These are phyloP conservation scores for Hagleromyces aurorensis DNA, from an alignment of 805 yeast species.

Conservation along the genomic window DNA sequence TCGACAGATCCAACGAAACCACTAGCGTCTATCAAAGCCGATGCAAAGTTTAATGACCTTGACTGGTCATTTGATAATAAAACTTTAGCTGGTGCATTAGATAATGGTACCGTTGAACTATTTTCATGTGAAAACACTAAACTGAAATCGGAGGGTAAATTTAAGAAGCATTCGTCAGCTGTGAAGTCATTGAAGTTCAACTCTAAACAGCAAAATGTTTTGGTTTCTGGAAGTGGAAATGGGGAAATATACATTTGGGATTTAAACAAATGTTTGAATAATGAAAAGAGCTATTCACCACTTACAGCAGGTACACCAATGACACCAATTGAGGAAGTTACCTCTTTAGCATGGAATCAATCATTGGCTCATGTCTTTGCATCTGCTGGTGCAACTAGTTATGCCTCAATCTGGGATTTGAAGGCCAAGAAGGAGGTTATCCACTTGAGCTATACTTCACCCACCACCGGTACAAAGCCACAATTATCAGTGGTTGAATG, in stretches of 20 bases:
- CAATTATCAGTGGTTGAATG: slow-evolving; percentile 79
- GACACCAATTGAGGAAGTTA: slow-evolving; percentile 74
- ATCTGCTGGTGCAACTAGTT: slow-evolving; percentile 76
- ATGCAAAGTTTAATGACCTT: slow-evolving; percentile 65
- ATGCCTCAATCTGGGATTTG: slow-evolving; percentile 90
- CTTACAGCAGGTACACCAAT: slow-evolving; percentile 68
- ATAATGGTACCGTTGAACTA: slow-evolving; percentile 68
- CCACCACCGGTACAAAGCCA: slow-evolving; percentile 43
- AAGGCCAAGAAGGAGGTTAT: slow-evolving; percentile 82
- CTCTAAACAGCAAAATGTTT: slow-evolving; percentile 56
- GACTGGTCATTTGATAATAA: slow-evolving; percentile 67
- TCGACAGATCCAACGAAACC: slow-evolving; percentile 34
- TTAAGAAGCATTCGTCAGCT: slow-evolving; percentile 56
- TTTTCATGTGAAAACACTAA: slow-evolving; percentile 53
- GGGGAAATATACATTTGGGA: slow-evolving; percentile 94
- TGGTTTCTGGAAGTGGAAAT: slow-evolving; percentile 82
- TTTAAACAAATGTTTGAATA: slow-evolving; percentile 50
- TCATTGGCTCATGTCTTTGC: slow-evolving; percentile 81
- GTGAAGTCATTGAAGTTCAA: slow-evolving; percentile 72
- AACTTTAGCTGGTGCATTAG: slow-evolving; percentile 85
- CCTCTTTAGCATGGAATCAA: slow-evolving; percentile 84
- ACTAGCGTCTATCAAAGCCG: slow-evolving; percentile 38
- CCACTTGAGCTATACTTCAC: slow-evolving; percentile 65
- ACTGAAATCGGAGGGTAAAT: slow-evolving; percentile 42
- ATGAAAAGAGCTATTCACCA: slow-evolving; percentile 29